Evolutionary conservation across 495 filamentous ascomycete species (phyloP), one percentile per base, ranked within the genome.

Genomic region (Penicillium macrosclerotiorum): DNA sequence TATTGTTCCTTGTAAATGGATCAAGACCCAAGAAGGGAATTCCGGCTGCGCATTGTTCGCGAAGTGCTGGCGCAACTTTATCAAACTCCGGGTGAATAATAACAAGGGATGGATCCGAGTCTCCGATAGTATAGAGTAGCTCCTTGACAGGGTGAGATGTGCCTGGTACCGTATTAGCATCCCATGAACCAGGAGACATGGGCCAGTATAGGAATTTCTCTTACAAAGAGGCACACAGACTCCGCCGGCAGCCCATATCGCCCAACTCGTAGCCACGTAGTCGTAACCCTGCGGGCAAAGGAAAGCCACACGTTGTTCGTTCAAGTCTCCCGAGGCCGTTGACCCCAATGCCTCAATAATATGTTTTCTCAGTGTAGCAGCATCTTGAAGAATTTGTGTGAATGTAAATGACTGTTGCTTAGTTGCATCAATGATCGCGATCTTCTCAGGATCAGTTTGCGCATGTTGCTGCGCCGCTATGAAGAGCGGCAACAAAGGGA

Each of bases 271-370:
- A 81, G 88, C 90, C 62, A 95, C 88, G 78, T 93, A 95, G 64
- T 95, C 88, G 65, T 94, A 96, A 50, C 88, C 84, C 67, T 94
- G 95, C 65, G 93, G 88, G 42, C 87, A 77, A 46, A 96, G 65
- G 62, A 93, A 89, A 1, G 88, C 86, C 54, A 95, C 76, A 49
- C 90, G 74, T 59, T 88, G 79, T 43, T 89, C 89, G 18, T 84
- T 75, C 42, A 92, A 67, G 40, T 84, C 74, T 11, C 60, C 62
- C 27, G 63, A 68, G 18, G 73, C 70, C 5, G 72, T 64, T 11
- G 67, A 46, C 6, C 51, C 41, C 30, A 72, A 52, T 11, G 75
- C 63, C 40, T 75, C 72, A 20, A 81, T 64, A 52, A 95, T 75
- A 47, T 68, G 71, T 45, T 86, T 76, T 57, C 86, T 85, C 33